Percentiles rank a stretch among this genome's conserved stretches.
These are phyloP conservation scores for Corynespora cassiicola DNA, from an alignment of 2,329 filamentous ascomycete genomes.

Conservation along the genomic window DNA sequence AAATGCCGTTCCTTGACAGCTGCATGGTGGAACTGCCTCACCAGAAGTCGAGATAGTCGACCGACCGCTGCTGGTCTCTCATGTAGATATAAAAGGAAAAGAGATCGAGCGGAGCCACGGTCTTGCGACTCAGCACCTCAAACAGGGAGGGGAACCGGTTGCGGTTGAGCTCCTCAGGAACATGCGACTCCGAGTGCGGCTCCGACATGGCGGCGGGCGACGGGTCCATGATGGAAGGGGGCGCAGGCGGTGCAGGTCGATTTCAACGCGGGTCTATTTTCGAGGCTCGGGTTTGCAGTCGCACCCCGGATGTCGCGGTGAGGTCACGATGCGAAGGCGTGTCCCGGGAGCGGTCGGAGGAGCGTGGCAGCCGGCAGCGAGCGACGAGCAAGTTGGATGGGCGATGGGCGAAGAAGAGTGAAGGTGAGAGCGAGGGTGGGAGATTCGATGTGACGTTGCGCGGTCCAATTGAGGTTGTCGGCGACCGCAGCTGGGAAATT, in stretches of 20 bases:
- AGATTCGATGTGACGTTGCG: slow-evolving; percentile 24
- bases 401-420: slow-evolving; percentile 5
- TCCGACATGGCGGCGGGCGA: slow-evolving; percentile 29
- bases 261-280: not conserved
- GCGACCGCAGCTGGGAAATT: slow-evolving; percentile 40
- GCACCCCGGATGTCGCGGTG: not conserved
- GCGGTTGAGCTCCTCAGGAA: slow-evolving; percentile 53
- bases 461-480: slow-evolving; percentile 29
- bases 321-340: slow-evolving; percentile 3
- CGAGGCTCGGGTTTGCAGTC: slow-evolving; percentile 4
- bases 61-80: slow-evolving; percentile 96
- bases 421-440: slow-evolving; percentile 12
- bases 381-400: slow-evolving; percentile 16
- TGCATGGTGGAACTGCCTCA: slow-evolving; percentile 54
- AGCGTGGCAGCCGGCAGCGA: slow-evolving; percentile 23
- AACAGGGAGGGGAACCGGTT: slow-evolving; percentile 93
- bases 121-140: slow-evolving; percentile 92
- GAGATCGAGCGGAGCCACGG: slow-evolving; percentile 92
- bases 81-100: slow-evolving; percentile 99
- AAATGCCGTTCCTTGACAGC: slow-evolving; percentile 15
- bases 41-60: slow-evolving; percentile 99
- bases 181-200: slow-evolving; percentile 26
- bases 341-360: slow-evolving; percentile 3
- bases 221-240: slow-evolving; percentile 12
- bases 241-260: not conserved